Conservation (phyloP, 768 basidiomycete species). For the Phlegmacium glaucopus region DNA sequence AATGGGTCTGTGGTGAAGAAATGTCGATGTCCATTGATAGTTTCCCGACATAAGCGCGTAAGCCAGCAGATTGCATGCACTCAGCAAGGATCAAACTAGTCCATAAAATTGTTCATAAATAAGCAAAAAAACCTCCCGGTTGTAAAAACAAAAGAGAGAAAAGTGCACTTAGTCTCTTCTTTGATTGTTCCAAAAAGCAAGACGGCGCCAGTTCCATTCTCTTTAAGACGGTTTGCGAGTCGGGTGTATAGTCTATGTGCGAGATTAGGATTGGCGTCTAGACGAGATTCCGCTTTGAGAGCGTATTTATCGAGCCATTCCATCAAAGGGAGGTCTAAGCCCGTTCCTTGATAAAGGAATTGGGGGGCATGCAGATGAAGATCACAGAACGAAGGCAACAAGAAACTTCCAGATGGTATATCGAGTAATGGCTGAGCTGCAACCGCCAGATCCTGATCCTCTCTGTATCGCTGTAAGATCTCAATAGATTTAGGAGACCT, state of each 20-base stretch:
- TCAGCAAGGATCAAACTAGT: conserved; percentile 74
- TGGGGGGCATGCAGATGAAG: conserved; percentile 88
- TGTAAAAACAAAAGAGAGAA: not conserved
- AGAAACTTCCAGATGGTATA: conserved; percentile 55
- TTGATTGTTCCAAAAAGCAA: conserved; percentile 84
- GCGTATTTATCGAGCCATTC: conserved; percentile 83
- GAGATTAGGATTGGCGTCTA: conserved; percentile 60
- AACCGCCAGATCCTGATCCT: not conserved
- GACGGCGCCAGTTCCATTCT: conserved; percentile 76
- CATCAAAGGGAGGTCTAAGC: conserved; percentile 81
- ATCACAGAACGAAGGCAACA: conserved; percentile 80
- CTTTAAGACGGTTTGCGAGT: conserved; percentile 62
- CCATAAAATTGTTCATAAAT: not conserved
- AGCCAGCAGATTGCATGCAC: conserved; percentile 64
- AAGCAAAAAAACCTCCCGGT: not conserved
- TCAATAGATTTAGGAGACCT: conserved; percentile 31
- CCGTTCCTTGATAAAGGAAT: conserved; percentile 84
- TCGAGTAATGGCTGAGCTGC: conserved; percentile 12
- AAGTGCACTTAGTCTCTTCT: conserved; percentile 68
- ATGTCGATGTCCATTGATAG: conserved; percentile 78
- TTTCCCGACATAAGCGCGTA: conserved; percentile 86
- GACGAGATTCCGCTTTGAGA: conserved; percentile 73
- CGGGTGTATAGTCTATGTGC: conserved; percentile 66
- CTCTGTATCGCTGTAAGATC: conserved; percentile 19
- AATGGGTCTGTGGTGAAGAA: conserved; percentile 12